Percentiles rank a stretch among this genome's conserved stretches.
Conservation (phyloP, 306 rosid species). For the Vicia faba region DNA sequence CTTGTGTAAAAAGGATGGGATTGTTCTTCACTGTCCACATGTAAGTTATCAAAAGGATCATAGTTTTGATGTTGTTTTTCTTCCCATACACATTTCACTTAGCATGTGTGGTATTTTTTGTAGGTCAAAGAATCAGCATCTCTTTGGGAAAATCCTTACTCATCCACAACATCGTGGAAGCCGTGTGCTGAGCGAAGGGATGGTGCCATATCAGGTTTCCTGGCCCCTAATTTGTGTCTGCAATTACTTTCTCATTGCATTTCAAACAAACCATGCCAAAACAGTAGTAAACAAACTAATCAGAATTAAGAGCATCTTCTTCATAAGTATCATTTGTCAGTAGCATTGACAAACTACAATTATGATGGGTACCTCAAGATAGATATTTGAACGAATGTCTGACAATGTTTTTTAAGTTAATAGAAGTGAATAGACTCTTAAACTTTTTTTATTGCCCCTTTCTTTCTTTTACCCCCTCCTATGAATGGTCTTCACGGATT, state of each 20-base stretch:
- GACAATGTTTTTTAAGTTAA: background rate
- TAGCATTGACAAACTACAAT: conserved; percentile 14
- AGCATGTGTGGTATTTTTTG: background rate
- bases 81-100: background rate
- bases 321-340: conserved; percentile 9
- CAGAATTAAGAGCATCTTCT: conserved; percentile 11
- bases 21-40: conserved; percentile 89
- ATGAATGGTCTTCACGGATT: background rate
- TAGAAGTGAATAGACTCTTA: conserved; percentile 7
- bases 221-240: conserved; percentile 8
- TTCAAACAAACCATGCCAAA: conserved; percentile 20
- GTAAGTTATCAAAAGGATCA: conserved; percentile 53
- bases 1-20: conserved; percentile 88
- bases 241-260: conserved; percentile 3
- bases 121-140: conserved; percentile 92
- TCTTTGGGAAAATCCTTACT: conserved; percentile 96
- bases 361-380: conserved; percentile 18
- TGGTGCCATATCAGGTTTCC: conserved; percentile 75
- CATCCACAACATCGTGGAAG: conserved; percentile 95
- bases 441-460: background rate
- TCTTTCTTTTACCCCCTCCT: background rate
- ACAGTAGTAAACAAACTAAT: too few species aligned
- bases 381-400: background rate
- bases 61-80: conserved; percentile 23
- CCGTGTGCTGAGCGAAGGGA: conserved; percentile 95